Conservation (phyloP, 805 yeast species). For the Spathaspora sp. region DNA sequence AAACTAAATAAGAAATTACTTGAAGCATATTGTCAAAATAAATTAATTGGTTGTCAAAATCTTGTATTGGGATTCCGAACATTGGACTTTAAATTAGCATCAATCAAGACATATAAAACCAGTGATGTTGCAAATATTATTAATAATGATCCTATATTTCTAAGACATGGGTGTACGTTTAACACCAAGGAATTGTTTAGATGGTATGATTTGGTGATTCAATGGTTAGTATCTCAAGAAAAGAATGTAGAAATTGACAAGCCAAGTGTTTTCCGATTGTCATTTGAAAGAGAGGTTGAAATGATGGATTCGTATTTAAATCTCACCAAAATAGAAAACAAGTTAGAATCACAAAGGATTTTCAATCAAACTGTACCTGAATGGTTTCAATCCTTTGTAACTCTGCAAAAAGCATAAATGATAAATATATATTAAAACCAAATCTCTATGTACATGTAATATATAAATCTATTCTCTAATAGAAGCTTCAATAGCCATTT, state of each 20-base stretch:
- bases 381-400: slow-evolving; percentile 14
- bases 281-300: slow-evolving; percentile 4
- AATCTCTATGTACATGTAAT: slow-evolving; percentile 1
- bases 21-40: slow-evolving; percentile 17
- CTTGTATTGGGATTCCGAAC: slow-evolving; percentile 16
- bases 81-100: slow-evolving; percentile 8
- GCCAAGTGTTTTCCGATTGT: slow-evolving; percentile 3
- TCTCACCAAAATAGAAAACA: background rate
- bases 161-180: slow-evolving; percentile 6
- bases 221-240: slow-evolving; percentile 9
- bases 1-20: slow-evolving; percentile 10
- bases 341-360: slow-evolving; percentile 2
- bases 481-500: slow-evolving; percentile 70
- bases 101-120: slow-evolving; percentile 9
- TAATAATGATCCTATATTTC: slow-evolving; percentile 5
- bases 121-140: slow-evolving; percentile 9
- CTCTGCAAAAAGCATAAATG: background rate
- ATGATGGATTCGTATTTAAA: slow-evolving; percentile 4
- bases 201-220: slow-evolving; percentile 14
- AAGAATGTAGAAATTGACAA: background rate
- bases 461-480: slow-evolving; percentile 28
- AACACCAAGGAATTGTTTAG: slow-evolving; percentile 10
- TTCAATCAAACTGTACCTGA: slow-evolving; percentile 11
- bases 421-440: background rate
- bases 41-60: slow-evolving; percentile 13